These are phyloP conservation scores for Xylaria sp. DNA, from an alignment of 2,329 filamentous ascomycete genomes.

Conservation along the genomic window DNA sequence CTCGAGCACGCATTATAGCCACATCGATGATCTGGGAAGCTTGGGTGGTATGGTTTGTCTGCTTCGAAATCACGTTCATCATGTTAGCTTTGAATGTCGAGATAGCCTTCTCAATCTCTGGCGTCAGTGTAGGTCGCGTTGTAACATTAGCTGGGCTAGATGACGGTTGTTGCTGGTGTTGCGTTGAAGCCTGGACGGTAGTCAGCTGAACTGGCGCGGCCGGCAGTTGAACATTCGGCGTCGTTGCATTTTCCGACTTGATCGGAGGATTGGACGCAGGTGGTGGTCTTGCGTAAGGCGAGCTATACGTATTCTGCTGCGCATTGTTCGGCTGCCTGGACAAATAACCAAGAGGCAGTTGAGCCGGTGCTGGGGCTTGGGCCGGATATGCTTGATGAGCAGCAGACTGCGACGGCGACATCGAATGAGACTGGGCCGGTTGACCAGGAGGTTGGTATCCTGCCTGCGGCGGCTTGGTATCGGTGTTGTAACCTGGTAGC, in stretches of 20 bases:
- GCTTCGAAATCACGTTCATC: conserved; percentile 32
- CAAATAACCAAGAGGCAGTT: conserved; percentile 33
- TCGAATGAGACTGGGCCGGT: conserved; percentile 23
- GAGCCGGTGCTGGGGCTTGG: conserved; percentile 35
- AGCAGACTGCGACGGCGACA: conserved; percentile 27
- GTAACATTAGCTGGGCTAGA: conserved; percentile 11
- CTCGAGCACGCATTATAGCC: conserved; percentile 35
- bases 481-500: conserved; percentile 26
- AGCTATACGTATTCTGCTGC: conserved; percentile 38
- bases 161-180: conserved; percentile 8
- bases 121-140: conserved; percentile 23
- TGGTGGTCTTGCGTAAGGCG: conserved; percentile 37
- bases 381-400: conserved; percentile 30
- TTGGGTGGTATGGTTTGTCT: conserved; percentile 34
- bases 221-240: conserved; percentile 25
- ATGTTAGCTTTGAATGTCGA: conserved; percentile 36
- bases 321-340: conserved; percentile 29
- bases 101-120: conserved; percentile 37
- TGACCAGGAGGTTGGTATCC: conserved; percentile 29
- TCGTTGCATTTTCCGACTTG: conserved; percentile 27
- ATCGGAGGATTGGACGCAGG: conserved; percentile 28
- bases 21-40: conserved; percentile 37
- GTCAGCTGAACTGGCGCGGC: conserved; percentile 20
- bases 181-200: conserved; percentile 11
- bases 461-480: conserved; percentile 29